These are phyloP conservation scores for Diutina sp. DNA, from an alignment of 1,139 yeast species.

Conservation along the genomic window DNA sequence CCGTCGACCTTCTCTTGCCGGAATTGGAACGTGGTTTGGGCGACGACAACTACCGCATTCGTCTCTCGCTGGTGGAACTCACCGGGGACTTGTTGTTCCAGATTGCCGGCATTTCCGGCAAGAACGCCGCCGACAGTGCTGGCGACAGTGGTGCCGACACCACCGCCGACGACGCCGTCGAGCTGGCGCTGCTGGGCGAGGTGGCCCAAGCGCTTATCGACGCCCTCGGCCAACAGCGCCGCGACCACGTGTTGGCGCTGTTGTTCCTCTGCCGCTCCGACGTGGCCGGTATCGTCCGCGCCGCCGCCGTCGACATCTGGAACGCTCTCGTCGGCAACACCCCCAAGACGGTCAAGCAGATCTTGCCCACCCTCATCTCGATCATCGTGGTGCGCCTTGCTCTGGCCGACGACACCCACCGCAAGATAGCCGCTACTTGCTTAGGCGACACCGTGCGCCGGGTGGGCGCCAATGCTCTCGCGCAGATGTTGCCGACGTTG, in stretches of 20 bases:
- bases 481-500: constrained; percentile 77
- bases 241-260: constrained; percentile 74
- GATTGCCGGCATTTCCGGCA: constrained; percentile 78
- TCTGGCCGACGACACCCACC: constrained; percentile 61
- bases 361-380: constrained; percentile 71
- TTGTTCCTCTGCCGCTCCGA: constrained; percentile 92
- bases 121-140: constrained; percentile 21
- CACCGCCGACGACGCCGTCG: constrained; percentile 40
- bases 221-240: constrained; percentile 75
- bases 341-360: constrained; percentile 91
- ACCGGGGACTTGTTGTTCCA: constrained; percentile 95
- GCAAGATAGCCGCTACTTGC: constrained; percentile 86
- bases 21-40: constrained; percentile 86
- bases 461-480: constrained; percentile 81
- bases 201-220: constrained; percentile 55
- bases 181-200: constrained; percentile 23
- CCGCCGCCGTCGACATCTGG: constrained; percentile 94
- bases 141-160: constrained; percentile 33
- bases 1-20: constrained; percentile 86
- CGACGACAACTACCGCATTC: constrained; percentile 73
- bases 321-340: constrained; percentile 92
- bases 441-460: constrained; percentile 92
- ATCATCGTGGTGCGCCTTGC: constrained; percentile 78
- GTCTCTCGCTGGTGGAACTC: constrained; percentile 88
- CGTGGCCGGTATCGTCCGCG: constrained; percentile 75